Conservation (phyloP, 1,284 basidiomycete genomes). For the Gomphus bonarii region DNA sequence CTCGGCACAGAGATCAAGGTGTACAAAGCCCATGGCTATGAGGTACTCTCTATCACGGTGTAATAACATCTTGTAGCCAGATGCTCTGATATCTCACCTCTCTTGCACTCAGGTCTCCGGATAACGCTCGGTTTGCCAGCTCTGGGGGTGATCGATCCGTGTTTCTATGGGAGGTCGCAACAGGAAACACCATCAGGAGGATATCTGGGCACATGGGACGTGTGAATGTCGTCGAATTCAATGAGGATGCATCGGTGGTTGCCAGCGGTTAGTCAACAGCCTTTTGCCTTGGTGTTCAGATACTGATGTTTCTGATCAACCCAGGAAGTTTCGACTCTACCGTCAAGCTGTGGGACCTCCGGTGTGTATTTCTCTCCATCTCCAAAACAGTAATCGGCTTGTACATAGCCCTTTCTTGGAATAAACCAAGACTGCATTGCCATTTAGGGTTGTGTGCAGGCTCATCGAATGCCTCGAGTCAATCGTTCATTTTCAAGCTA, state of each 20-base stretch:
- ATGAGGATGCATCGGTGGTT: constrained; percentile 73
- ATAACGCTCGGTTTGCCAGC: constrained; percentile 90
- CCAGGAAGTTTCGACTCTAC: constrained; percentile 83
- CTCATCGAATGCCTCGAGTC: neutral
- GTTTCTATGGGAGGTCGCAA: constrained; percentile 92
- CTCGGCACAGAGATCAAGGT: constrained; percentile 81
- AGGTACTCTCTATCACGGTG: constrained; percentile 86
- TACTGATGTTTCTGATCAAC: neutral
- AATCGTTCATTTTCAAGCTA: neutral
- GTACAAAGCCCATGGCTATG: constrained; percentile 88
- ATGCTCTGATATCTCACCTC: neutral
- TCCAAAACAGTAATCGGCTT: neutral
- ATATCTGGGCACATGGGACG: constrained; percentile 85
- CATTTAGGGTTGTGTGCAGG: neutral
- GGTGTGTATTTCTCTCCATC: constrained; percentile 33
- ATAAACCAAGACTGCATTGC: neutral
- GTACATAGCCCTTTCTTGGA: constrained; percentile 5
- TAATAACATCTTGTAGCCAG: constrained; percentile 29
- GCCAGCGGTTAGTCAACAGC: constrained; percentile 58
- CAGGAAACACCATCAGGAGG: constrained; percentile 72
- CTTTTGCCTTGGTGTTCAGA: neutral
- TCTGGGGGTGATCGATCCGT: constrained; percentile 90
- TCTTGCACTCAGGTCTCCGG: constrained; percentile 54
- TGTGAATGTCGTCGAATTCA: constrained; percentile 87
- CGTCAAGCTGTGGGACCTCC: constrained; percentile 82